A percentile compares a stretch with the other conserved stretches of the same genome.
These are phyloP conservation scores for Phytopythium mirpurense DNA, from an alignment of 352 stramenopile genomes.

Conservation along the genomic window DNA sequence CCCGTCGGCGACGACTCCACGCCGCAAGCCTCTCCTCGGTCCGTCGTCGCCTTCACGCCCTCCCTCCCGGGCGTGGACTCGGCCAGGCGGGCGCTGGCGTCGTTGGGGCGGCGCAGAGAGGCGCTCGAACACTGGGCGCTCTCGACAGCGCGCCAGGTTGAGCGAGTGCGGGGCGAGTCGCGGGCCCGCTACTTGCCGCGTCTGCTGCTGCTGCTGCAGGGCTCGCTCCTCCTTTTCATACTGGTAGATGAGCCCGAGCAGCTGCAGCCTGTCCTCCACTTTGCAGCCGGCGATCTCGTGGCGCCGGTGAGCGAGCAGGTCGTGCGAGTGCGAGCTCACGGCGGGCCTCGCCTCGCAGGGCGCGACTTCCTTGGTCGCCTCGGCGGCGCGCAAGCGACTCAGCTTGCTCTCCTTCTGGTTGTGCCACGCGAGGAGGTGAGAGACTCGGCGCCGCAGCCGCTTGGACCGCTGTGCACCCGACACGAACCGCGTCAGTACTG, in stretches of 20 bases:
- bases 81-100: neutral
- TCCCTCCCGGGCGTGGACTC: neutral
- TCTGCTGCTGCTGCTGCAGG: slow-evolving; percentile 12
- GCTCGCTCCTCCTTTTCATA: slow-evolving; percentile 57
- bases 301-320: slow-evolving; percentile 25
- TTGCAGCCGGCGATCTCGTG: slow-evolving; percentile 58
- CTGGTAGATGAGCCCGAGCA: slow-evolving; percentile 65
- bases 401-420: slow-evolving; percentile 54
- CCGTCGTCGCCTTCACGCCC: neutral
- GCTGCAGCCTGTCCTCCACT: slow-evolving; percentile 61
- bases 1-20: neutral
- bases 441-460: slow-evolving; percentile 42
- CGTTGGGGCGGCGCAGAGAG: slow-evolving; percentile 43
- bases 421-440: slow-evolving; percentile 62
- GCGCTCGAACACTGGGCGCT: slow-evolving; percentile 35
- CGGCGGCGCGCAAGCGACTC: slow-evolving; percentile 28
- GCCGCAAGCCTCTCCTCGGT: slow-evolving; percentile 1
- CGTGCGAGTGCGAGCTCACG: slow-evolving; percentile 26
- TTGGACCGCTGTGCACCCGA: slow-evolving; percentile 45
- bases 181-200: slow-evolving; percentile 16
- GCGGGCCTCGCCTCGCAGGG: slow-evolving; percentile 25
- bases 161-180: slow-evolving; percentile 49
- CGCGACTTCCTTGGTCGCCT: slow-evolving; percentile 21
- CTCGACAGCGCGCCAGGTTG: slow-evolving; percentile 22
- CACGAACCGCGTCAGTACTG: neutral